Conservation (phyloP, 805 yeast genomes). For the Cephaloascus albidus region DNA sequence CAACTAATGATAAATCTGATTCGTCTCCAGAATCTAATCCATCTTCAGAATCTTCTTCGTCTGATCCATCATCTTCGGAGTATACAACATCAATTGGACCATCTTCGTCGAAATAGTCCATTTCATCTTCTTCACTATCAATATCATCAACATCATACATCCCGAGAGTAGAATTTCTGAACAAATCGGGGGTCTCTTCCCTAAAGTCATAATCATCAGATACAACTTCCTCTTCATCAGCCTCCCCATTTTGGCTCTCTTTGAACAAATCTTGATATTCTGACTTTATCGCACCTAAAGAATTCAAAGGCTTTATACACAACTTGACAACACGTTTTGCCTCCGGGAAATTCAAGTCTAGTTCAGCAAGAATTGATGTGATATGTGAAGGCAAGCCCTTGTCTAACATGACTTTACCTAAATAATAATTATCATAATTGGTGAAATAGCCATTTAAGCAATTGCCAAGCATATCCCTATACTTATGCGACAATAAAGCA, state of each 20-base stretch:
- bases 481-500: conserved; percentile 30
- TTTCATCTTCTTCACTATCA: conserved; percentile 50
- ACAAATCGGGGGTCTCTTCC: conserved; percentile 76
- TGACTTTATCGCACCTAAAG: conserved; percentile 46
- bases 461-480: conserved; percentile 30
- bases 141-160: conserved; percentile 83
- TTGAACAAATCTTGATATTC: conserved; percentile 51
- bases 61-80: background rate
- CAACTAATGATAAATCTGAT: conserved; percentile 1
- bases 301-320: conserved; percentile 49
- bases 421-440: conserved; percentile 51
- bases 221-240: conserved; percentile 35
- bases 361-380: conserved; percentile 47
- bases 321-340: conserved; percentile 50
- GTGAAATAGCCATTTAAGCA: conserved; percentile 36
- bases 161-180: conserved; percentile 84
- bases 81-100: conserved; percentile 25
- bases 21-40: conserved; percentile 1
- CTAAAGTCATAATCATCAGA: conserved; percentile 47
- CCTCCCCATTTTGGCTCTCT: conserved; percentile 36
- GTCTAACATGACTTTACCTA: conserved; percentile 62
- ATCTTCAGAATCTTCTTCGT: conserved; percentile 1
- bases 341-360: conserved; percentile 70
- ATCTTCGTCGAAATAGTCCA: conserved; percentile 26
- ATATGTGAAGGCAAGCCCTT: conserved; percentile 50